Conservation (phyloP, 2,329 filamentous ascomycete species). For the Verticillium albo-atrum region DNA sequence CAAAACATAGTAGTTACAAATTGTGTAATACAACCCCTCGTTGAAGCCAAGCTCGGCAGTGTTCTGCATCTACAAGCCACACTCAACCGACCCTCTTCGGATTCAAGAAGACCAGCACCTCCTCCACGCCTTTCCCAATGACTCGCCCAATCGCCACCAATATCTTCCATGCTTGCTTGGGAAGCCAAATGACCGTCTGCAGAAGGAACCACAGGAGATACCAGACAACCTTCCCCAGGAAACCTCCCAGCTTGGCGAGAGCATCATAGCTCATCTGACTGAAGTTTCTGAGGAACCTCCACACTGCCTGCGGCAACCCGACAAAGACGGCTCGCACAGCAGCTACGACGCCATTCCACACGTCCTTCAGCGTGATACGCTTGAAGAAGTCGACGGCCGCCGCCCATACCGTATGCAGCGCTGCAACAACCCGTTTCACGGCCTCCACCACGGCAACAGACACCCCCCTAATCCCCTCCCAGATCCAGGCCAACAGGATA, state of each 20-base stretch:
- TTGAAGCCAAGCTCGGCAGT: too few species aligned
- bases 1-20: too few species aligned
- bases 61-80: background rate
- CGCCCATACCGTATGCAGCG: constrained; percentile 28
- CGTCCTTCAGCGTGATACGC: constrained; percentile 30
- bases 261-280: constrained; percentile 22
- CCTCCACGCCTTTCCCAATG: constrained; percentile 24
- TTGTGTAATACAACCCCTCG: too few species aligned
- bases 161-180: constrained; percentile 25
- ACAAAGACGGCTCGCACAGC: constrained; percentile 26
- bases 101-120: constrained; percentile 29
- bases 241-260: background rate
- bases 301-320: constrained; percentile 20
- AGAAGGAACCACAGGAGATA: constrained; percentile 21
- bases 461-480: constrained; percentile 18
- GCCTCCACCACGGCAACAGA: constrained; percentile 19
- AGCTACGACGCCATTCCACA: constrained; percentile 28
- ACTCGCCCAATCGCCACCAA: constrained; percentile 23
- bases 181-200: constrained; percentile 21
- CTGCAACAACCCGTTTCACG: constrained; percentile 21
- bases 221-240: constrained; percentile 12
- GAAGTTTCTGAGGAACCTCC: constrained; percentile 21
- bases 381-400: constrained; percentile 29
- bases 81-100: constrained; percentile 23
- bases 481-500: constrained; percentile 21